A percentile compares a stretch with the other conserved stretches of the same genome.
Evolutionary conservation across 2,329 filamentous ascomycete species (phyloP).

Genomic region (Acrocalymma vagum): DNA sequence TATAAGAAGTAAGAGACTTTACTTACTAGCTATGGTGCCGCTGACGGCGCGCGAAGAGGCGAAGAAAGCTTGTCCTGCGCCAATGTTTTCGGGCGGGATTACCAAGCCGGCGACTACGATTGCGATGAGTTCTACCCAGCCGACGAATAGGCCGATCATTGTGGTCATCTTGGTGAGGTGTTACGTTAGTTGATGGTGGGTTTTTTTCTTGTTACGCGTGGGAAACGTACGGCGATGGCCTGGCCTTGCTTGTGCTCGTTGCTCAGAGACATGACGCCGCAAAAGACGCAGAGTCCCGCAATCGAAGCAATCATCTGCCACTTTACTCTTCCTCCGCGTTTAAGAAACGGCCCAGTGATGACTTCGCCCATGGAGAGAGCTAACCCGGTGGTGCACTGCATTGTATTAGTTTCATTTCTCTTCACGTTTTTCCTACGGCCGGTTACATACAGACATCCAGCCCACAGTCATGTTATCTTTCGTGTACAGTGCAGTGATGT

Average conservation of each 20-base stretch:
- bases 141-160: constrained; percentile 37
- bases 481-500: constrained; percentile 20
- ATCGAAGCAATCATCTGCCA: constrained; percentile 18
- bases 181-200: no score
- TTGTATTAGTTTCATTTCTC: constrained; percentile 18
- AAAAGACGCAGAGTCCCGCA: constrained; percentile 22
- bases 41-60: constrained; percentile 52
- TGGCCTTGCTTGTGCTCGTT: constrained; percentile 16
- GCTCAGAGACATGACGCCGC: constrained; percentile 24
- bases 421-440: constrained; percentile 26
- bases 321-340: constrained; percentile 19
- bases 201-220: no score
- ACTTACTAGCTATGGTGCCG: constrained; percentile 25
- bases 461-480: constrained; percentile 20
- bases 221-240: no score
- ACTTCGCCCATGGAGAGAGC: constrained; percentile 25
- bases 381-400: constrained; percentile 26
- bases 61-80: constrained; percentile 51
- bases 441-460: constrained; percentile 21
- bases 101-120: constrained; percentile 47
- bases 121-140: constrained; percentile 36
- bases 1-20: no score
- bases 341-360: constrained; percentile 13
- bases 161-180: no score
- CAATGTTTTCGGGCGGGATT: constrained; percentile 53